A percentile compares a stretch with the other conserved stretches of the same genome.
Conservation (phyloP, 805 yeast genomes). For the Candida sanyiensis region DNA sequence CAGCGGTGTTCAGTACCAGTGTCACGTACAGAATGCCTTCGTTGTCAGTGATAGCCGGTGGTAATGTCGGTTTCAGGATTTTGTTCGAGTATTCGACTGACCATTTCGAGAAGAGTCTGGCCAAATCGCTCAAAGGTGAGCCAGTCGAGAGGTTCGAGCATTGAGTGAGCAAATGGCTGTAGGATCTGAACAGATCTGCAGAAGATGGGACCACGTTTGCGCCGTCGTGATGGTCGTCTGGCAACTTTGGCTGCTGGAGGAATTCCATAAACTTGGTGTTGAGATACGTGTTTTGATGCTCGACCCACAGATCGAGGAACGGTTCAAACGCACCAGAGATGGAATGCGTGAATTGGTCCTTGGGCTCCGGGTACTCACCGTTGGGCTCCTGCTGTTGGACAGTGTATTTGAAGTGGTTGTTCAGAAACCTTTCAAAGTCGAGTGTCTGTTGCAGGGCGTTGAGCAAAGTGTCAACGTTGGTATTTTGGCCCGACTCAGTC, state of each 20-base stretch:
- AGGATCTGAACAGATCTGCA: slow-evolving; percentile 77
- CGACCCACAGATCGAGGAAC: slow-evolving; percentile 77
- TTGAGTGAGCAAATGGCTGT: slow-evolving; percentile 68
- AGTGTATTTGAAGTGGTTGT: slow-evolving; percentile 51
- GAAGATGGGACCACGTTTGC: slow-evolving; percentile 76
- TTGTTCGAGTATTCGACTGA: slow-evolving; percentile 52
- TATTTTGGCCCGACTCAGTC: slow-evolving; percentile 33
- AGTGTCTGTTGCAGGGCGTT: slow-evolving; percentile 68
- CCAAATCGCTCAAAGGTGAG: slow-evolving; percentile 36
- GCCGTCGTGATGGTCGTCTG: slow-evolving; percentile 41
- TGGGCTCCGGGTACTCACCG: slow-evolving; percentile 6
- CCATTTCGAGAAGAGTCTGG: slow-evolving; percentile 60
- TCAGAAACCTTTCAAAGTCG: slow-evolving; percentile 75
- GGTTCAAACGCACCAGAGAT: slow-evolving; percentile 78
- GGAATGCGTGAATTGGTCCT: slow-evolving; percentile 32
- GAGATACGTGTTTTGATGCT: slow-evolving; percentile 68
- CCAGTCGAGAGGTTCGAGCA: slow-evolving; percentile 50
- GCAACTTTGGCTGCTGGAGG: slow-evolving; percentile 50
- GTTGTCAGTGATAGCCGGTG: slow-evolving; percentile 37
- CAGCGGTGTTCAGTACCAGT: slow-evolving; percentile 79
- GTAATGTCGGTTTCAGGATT: slow-evolving; percentile 44
- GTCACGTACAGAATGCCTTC: slow-evolving; percentile 67
- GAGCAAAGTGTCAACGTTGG: slow-evolving; percentile 61
- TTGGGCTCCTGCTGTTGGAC: slow-evolving; percentile 21
- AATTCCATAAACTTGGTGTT: slow-evolving; percentile 60